phyloP scores from a whole-genome alignment of 768 basidiomycete genomes.

The Lepiota brunneoincarnata region DNA sequence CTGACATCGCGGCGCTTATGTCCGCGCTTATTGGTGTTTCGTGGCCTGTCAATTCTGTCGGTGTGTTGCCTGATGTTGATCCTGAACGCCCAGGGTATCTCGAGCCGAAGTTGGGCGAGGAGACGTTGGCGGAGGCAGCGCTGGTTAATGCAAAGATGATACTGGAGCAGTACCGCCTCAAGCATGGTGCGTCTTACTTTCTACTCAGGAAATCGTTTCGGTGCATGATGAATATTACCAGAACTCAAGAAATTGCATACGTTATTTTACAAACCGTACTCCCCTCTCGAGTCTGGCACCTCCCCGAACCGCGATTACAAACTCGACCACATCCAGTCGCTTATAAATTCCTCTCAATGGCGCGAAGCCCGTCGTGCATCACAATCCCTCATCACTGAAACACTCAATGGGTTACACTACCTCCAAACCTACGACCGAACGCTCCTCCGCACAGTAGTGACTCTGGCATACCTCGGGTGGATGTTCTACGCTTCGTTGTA shows the following conservation, averaged over 20 bases:
- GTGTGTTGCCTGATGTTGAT: constrained; percentile 76
- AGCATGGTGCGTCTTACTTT: constrained; percentile 53
- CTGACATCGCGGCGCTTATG: constrained; percentile 80
- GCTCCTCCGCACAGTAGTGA: constrained; percentile 68
- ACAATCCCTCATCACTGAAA: constrained; percentile 46
- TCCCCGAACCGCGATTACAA: constrained; percentile 31
- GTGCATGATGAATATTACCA: constrained; percentile 21
- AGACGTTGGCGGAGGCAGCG: constrained; percentile 48
- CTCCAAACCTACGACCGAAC: constrained; percentile 83
- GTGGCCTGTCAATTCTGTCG: constrained; percentile 83
- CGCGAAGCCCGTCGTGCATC: constrained; percentile 47
- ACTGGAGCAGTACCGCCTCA: constrained; percentile 73
- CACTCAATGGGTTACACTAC: constrained; percentile 67
- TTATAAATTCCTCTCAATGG: constrained; percentile 44
- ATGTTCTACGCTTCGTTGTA: constrained; percentile 61
- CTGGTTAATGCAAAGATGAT: constrained; percentile 71
- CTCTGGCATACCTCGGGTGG: constrained; percentile 76
- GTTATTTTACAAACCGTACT: constrained; percentile 63
- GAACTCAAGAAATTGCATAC: constrained; percentile 60
- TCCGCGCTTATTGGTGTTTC: constrained; percentile 65
- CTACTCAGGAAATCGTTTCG: not conserved
- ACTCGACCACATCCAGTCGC: constrained; percentile 35
- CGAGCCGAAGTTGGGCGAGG: constrained; percentile 40
- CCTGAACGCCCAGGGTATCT: constrained; percentile 59
- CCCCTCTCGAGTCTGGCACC: constrained; percentile 35